Base-by-base conservation (phyloP, 176 grass and related monocot species). In the Musa schizocarpa region DNA sequence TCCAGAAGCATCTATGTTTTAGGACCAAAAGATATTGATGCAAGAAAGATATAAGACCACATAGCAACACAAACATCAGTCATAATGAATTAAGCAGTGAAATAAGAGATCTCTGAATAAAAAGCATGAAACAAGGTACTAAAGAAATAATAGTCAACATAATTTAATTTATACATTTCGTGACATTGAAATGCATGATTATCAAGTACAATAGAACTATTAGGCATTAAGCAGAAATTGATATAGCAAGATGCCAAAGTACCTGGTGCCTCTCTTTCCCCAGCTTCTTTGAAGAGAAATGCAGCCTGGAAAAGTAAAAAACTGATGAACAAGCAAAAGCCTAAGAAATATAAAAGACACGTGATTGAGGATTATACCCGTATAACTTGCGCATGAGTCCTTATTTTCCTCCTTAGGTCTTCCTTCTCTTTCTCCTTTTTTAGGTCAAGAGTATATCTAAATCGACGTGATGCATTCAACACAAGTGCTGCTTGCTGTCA, bases 361-460 rank as follows among this genome's bases (percentile, higher is more conserved):
- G 23, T 1, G 14, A 14, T 50, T 62, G 13, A 63, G 50, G 59
- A 50, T 57, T 22, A 64, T 94, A 94, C 88, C 88, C 85, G 85
- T 88, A 94, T 90, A 69, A 94, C 91, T 94, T 94, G 85, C 43
- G 85, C 82, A 77, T 94, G 88, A 2, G 85, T 64, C 74, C 85
- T 71, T 65, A 94, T 94, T 43, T 88, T 90, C 80, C 85, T 85
- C 71, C 84, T 85, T 82, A 86, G 79, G 17, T 83, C 73, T 80
- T 94, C 91, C 84, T 82, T 90, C 62, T 90, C 91, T 88, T 84
- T 83, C 78, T 88, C 85, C 73, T 83, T 90, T 88, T 90, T 87
- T 61, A 94, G 79, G 79, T 94, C 91, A 14, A 94, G 81, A 74
- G 91, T 94, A 63, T 94, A 94, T 86, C 91, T 88, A 75, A 94